Base-by-base conservation (phyloP, 2,329 filamentous ascomycete species). In the Epichloe sp. region DNA sequence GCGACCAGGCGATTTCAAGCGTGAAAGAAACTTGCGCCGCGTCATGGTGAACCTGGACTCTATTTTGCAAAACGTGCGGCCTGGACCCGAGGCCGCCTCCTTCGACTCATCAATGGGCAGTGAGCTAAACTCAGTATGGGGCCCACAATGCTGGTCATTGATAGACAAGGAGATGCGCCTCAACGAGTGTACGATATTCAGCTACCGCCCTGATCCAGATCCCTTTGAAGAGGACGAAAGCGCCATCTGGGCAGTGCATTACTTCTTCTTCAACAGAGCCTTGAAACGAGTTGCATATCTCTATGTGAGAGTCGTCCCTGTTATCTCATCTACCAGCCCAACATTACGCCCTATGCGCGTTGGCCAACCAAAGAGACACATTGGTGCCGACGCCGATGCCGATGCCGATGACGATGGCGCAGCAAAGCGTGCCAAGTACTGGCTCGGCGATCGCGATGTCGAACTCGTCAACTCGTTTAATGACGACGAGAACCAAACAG, bases 191-290 rank as follows among this genome's bases (percentile, higher is more conserved):
- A 85, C 83, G 51, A 82, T 91, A 55, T 97, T 95, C 67, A 86
- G 85, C 51, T 98, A 95, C 70, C 80, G 85, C 48, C 93, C 93
- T 0, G 84, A 88, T 41, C 87, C 90, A 54, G 90, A 95, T 62
- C 88, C 89, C 0, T 95, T 94, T 60, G 85, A 90, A 59, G 89
- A 89, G 56, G 90, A 95, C 55, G 89, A 96, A 62, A 87, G 88
- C 55, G 85, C 90, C 10, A 90, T 98, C 55, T 98, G 91, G 91
- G 89, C 87, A 47, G 77, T 90, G 55, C 90, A 97, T 66, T 96
- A 95, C 68, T 95, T 98, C 73, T 95, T 97, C 68, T 97, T 96
- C 77, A 96, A 95, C 74, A 91, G 91, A 62, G 75, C 83, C 26
- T 78, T 85, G 63, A 97, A 97, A 72, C 82, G 93, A 42, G 91